Evolutionary conservation across 805 yeast genomes (phyloP).

Genomic region (Yarrowia yakushimensis): DNA sequence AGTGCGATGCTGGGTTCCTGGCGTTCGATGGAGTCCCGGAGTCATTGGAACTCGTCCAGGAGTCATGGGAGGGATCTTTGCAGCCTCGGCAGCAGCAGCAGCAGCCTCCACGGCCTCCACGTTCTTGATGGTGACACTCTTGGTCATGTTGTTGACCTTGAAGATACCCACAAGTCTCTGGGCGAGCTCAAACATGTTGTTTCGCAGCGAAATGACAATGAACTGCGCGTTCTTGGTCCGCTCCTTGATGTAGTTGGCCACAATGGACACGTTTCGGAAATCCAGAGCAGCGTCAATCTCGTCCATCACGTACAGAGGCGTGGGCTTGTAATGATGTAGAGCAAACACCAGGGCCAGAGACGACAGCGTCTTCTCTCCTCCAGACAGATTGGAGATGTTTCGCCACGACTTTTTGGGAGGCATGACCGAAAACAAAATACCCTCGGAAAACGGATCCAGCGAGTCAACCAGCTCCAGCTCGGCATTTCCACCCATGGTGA

Average conservation of each 20-base stretch:
- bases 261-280: slow-evolving; percentile 93
- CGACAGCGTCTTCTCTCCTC: slow-evolving; percentile 95
- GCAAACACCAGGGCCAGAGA: slow-evolving; percentile 96
- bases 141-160: slow-evolving; percentile 87
- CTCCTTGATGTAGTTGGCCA: slow-evolving; percentile 94
- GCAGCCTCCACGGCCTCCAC: slow-evolving; percentile 41
- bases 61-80: slow-evolving; percentile 12
- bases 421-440: slow-evolving; percentile 95
- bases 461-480: slow-evolving; percentile 93
- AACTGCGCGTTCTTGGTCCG: slow-evolving; percentile 96
- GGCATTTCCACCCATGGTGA: slow-evolving; percentile 99
- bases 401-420: slow-evolving; percentile 99
- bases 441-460: slow-evolving; percentile 96
- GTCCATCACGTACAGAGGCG: slow-evolving; percentile 97
- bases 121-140: slow-evolving; percentile 74
- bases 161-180: slow-evolving; percentile 93
- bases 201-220: slow-evolving; percentile 88
- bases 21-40: not conserved
- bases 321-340: slow-evolving; percentile 90
- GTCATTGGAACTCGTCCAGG: slow-evolving; percentile 10
- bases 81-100: slow-evolving; percentile 1
- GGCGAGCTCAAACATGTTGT: slow-evolving; percentile 97
- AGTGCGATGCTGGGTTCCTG: not conserved
- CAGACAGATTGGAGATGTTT: slow-evolving; percentile 89
- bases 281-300: slow-evolving; percentile 99